Conservation (phyloP, 768 basidiomycete genomes). For the Macrocybe gigantea region DNA sequence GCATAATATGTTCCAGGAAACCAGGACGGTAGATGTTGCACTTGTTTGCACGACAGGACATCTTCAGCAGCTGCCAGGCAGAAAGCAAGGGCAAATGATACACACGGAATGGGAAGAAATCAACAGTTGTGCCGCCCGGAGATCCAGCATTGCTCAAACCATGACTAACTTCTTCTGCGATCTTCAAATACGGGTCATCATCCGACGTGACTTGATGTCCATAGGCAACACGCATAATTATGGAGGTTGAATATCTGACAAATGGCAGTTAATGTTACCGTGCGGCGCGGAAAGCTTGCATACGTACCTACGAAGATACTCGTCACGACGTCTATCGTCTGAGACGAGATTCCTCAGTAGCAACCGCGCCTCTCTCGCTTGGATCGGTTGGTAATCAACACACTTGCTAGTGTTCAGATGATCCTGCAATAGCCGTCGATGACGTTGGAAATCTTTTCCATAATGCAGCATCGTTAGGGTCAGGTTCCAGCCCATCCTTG, state of each 20-base stretch:
- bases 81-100: not conserved
- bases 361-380: not conserved
- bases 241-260: conserved; percentile 7
- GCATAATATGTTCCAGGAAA: conserved; percentile 32
- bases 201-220: conserved; percentile 11
- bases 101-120: conserved; percentile 15
- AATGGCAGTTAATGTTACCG: not conserved
- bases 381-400: conserved; percentile 3
- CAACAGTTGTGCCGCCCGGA: conserved; percentile 10
- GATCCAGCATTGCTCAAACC: conserved; percentile 4
- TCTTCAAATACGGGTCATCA: conserved; percentile 10
- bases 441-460: conserved; percentile 4
- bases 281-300: not conserved
- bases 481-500: conserved; percentile 1
- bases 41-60: conserved; percentile 11
- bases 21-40: conserved; percentile 35
- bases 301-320: conserved; percentile 15
- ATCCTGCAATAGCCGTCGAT: conserved; percentile 4
- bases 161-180: conserved; percentile 3
- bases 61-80: too few species aligned
- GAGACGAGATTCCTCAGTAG: conserved; percentile 4
- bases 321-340: conserved; percentile 2
- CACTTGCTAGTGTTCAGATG: not conserved
- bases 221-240: conserved; percentile 10
- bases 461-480: not conserved